These are phyloP conservation scores for Chytridium lagenaria DNA, from an alignment of 371 early-diverging fungal genomes.

Conservation along the genomic window DNA sequence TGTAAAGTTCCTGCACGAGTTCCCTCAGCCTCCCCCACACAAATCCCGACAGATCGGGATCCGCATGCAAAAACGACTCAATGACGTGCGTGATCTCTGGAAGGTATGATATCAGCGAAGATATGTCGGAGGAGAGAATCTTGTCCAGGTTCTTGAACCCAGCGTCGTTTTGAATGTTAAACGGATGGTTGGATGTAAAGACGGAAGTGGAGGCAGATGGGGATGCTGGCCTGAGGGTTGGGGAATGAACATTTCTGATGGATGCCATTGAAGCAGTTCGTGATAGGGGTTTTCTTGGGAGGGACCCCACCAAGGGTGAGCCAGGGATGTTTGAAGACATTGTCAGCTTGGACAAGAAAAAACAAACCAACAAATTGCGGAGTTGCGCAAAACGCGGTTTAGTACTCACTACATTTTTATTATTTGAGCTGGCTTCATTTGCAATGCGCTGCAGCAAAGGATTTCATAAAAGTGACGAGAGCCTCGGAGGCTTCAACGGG, in stretches of 20 bases:
- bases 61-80: not conserved
- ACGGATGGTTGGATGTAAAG: not conserved
- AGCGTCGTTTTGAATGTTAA: slow-evolving; percentile 1
- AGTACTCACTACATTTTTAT: too few relatives aligned
- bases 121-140: not conserved
- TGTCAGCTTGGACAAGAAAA: too few relatives aligned
- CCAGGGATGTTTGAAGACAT: too few relatives aligned
- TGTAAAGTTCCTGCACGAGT: not conserved
- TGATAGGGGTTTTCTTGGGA: not conserved
- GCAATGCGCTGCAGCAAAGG: slow-evolving; percentile 58
- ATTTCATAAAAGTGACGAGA: slow-evolving; percentile 77
- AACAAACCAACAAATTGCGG: not conserved
- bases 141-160: slow-evolving; percentile 7
- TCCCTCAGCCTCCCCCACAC: not conserved
- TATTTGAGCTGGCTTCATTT: too few relatives aligned
- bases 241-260: not conserved
- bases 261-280: not conserved
- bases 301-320: too few relatives aligned
- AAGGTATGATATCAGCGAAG: not conserved
- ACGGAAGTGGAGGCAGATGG: not conserved
- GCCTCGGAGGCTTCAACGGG: slow-evolving; percentile 78
- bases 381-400: too few relatives aligned
- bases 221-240: not conserved
- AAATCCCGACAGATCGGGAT: not conserved
- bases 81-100: slow-evolving; percentile 6